These are phyloP conservation scores for Speleostelium caveatum DNA, from an alignment of 78 protist genomes.

Conservation along the genomic window DNA sequence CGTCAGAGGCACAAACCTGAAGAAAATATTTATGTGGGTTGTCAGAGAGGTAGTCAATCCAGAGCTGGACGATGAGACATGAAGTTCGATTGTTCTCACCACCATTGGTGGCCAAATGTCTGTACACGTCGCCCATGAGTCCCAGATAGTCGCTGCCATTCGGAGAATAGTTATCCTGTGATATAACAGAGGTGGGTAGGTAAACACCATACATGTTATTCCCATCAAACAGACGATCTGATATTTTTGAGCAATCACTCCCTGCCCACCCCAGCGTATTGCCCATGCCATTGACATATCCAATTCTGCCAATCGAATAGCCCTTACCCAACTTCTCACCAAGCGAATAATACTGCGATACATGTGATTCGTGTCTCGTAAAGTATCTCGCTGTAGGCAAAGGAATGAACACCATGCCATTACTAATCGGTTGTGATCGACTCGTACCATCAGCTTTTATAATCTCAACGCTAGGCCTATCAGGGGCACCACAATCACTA, in stretches of 20 bases:
- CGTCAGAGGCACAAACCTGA: slow-evolving; percentile 54
- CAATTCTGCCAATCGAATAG: background rate
- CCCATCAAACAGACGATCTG: slow-evolving; percentile 28
- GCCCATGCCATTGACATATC: slow-evolving; percentile 68
- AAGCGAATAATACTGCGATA: slow-evolving; percentile 15
- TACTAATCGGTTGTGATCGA: too few relatives aligned
- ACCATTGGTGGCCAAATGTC: slow-evolving; percentile 28
- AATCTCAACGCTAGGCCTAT: too few relatives aligned
- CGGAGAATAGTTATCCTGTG: slow-evolving; percentile 10
- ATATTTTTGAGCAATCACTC: slow-evolving; percentile 18
- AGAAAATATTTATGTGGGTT: slow-evolving; percentile 27
- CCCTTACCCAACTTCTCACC: slow-evolving; percentile 33
- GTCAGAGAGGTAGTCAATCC: slow-evolving; percentile 58
- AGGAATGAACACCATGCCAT: too few relatives aligned
- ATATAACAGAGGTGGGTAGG: slow-evolving; percentile 17
- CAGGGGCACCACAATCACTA: too few relatives aligned
- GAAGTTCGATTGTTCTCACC: slow-evolving; percentile 12
- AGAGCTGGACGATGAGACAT: slow-evolving; percentile 27
- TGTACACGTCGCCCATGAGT: background rate
- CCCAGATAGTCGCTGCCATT: background rate
- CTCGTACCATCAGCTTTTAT: too few relatives aligned
- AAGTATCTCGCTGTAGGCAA: too few relatives aligned
- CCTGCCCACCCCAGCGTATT: slow-evolving; percentile 49
- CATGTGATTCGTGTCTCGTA: background rate
- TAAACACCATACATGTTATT: slow-evolving; percentile 32